Base-by-base conservation (phyloP, 495 filamentous ascomycete genomes). In the Letharia columbiana region DNA sequence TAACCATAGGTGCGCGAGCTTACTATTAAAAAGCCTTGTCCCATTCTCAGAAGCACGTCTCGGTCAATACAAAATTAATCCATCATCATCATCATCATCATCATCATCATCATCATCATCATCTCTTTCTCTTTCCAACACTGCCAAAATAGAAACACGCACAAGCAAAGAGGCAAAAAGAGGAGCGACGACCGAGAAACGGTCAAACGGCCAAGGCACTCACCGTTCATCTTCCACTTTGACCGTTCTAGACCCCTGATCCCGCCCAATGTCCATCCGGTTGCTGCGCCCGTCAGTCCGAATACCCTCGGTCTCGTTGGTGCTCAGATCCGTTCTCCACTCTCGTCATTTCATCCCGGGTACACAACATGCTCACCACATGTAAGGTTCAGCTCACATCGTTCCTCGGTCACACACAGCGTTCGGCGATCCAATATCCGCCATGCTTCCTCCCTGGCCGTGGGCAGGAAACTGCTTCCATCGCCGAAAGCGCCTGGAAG, bases 1-100 rank as follows among this genome's bases (percentile, higher is more conserved):
- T 65, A 58, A 17, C 63, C 11, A 64, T 64, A 57, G 52, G 52
- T 41, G 28, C 63, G 63, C 41, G 17, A 65, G 28, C 52, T 65
- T 10, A 31, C 37, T n/a, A 3, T 31, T 2, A n/a, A 65, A 41
- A 59, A 18, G 41, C 10, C 63, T 35, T 44, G 52, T 40, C 40
- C 39, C 20, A 45, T 57, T 31, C 17, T 11, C 18, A 44, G 54
- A 65, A 65, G 63, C 63, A 65, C 10, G 63, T 65, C 41, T 65
- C 63, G 63, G 63, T 59, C 40, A 65, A 37, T 41, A 42, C 40
- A 44, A 28, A 57, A 59, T 47, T 9, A 9, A 59, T 59, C 18
- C 35, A 39, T 42, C 28, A 11, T 6, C 18, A 28, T 9, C n/a
- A 4, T n/a, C n/a, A n/a, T n/a, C n/a, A n/a, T n/a, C n/a, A n/a